Percentiles rank a stretch among this genome's conserved stretches.
phyloP scores from a whole-genome alignment of 1,139 yeast genomes.

The Yamadazyma oceani region DNA sequence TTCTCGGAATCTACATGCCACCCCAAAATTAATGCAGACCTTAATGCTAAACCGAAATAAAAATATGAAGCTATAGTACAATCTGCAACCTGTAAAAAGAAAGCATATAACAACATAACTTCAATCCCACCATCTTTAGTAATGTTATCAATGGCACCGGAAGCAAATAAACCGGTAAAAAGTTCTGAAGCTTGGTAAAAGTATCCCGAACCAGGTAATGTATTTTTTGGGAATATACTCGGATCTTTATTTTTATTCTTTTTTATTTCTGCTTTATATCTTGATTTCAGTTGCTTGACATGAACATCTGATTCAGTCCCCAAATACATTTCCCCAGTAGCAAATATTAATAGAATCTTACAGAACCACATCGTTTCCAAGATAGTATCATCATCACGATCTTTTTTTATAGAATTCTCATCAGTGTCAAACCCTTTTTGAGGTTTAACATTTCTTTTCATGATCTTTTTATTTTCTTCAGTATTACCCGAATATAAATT shows the following conservation, averaged over 20 bases:
- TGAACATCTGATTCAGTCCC: conserved; percentile 62
- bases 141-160: conserved; percentile 75
- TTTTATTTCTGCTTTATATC: conserved; percentile 36
- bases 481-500: conserved; percentile 55
- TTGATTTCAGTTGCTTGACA: conserved; percentile 25
- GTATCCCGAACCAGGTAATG: conserved; percentile 74
- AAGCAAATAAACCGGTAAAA: conserved; percentile 72
- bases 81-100: conserved; percentile 81
- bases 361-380: conserved; percentile 81
- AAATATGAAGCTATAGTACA: conserved; percentile 82
- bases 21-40: conserved; percentile 74
- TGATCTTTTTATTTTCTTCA: conserved; percentile 39
- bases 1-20: conserved; percentile 83
- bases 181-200: conserved; percentile 75
- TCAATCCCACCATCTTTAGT: conserved; percentile 85
- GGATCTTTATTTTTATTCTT: conserved; percentile 26
- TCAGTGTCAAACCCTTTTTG: conserved; percentile 31
- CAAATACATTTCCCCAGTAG: conserved; percentile 82
- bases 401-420: conserved; percentile 45
- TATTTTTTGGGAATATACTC: conserved; percentile 25
- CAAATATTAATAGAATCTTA: conserved; percentile 70
- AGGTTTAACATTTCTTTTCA: conserved; percentile 31
- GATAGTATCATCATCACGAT: conserved; percentile 55
- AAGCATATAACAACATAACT: conserved; percentile 72
- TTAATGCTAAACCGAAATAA: conserved; percentile 74